Conservation (phyloP, 805 yeast genomes). For the Diddensiella transvaalensis region DNA sequence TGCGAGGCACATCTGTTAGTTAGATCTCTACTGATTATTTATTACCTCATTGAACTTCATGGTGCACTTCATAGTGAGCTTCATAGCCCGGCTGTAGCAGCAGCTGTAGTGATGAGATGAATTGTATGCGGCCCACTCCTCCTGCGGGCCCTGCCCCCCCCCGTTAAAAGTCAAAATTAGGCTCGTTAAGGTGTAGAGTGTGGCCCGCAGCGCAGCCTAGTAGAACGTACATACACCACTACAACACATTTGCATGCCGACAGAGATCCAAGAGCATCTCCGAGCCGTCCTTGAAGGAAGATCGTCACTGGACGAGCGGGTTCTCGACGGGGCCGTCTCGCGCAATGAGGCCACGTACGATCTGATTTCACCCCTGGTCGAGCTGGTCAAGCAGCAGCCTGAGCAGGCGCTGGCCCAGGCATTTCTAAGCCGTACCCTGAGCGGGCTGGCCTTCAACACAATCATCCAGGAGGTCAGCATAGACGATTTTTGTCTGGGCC, state of each 20-base stretch:
- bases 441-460: slow-evolving; percentile 30
- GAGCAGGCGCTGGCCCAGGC: slow-evolving; percentile 15
- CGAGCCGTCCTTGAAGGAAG: neutral
- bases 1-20: too few relatives aligned
- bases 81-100: too few relatives aligned
- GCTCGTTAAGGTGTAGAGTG: too few relatives aligned
- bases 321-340: neutral
- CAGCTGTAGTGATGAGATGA: too few relatives aligned
- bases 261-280: neutral
- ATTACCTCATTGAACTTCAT: too few relatives aligned
- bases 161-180: too few relatives aligned
- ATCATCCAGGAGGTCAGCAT: slow-evolving; percentile 26
- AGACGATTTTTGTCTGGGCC: slow-evolving; percentile 31
- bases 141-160: too few relatives aligned
- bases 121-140: too few relatives aligned
- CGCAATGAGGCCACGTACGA: neutral
- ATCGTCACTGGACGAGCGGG: neutral
- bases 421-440: slow-evolving; percentile 29
- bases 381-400: neutral
- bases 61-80: too few relatives aligned
- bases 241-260: neutral
- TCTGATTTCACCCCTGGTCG: slow-evolving; percentile 7
- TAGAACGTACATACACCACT: too few relatives aligned
- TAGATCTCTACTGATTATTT: too few relatives aligned
- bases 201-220: too few relatives aligned